These are phyloP conservation scores for Candida tallmaniae DNA, from an alignment of 805 yeast genomes.

Conservation along the genomic window DNA sequence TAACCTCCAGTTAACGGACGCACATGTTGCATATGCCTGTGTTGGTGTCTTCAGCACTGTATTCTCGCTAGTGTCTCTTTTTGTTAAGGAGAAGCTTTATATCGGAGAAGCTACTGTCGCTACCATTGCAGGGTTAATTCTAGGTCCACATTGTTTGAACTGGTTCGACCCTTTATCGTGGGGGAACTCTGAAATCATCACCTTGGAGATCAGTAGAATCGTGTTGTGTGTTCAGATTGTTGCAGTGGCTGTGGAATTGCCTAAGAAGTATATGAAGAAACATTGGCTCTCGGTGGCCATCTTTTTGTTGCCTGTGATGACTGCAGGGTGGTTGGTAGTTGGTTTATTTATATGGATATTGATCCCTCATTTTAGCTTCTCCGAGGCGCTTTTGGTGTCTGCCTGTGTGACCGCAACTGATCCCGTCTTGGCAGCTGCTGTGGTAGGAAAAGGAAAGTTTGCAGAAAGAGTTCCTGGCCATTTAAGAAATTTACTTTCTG, in stretches of 20 bases:
- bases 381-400: constrained; percentile 67
- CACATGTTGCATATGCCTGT: constrained; percentile 86
- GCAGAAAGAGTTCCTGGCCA: constrained; percentile 93
- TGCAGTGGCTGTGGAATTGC: constrained; percentile 92
- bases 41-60: constrained; percentile 78
- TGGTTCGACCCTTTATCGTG: constrained; percentile 83
- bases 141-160: constrained; percentile 80
- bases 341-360: constrained; percentile 76
- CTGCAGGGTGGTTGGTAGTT: constrained; percentile 80
- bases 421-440: constrained; percentile 93
- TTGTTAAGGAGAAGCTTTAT: constrained; percentile 77
- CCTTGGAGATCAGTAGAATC: constrained; percentile 77
- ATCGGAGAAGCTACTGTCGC: constrained; percentile 93
- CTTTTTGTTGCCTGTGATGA: constrained; percentile 82
- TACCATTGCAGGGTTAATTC: constrained; percentile 75
- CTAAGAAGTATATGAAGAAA: constrained; percentile 78
- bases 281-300: constrained; percentile 78
- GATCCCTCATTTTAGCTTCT: constrained; percentile 67
- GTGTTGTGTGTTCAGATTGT: constrained; percentile 85
- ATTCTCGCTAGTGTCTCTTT: constrained; percentile 75
- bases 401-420: constrained; percentile 95
- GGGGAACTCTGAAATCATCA: constrained; percentile 82
- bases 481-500: constrained; percentile 73
- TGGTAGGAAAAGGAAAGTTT: constrained; percentile 89
- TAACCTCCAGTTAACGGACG: constrained; percentile 42